Evolutionary conservation across 108 stramenopile genomes (phyloP).

Genomic region (Cyclotella distinguenda): DNA sequence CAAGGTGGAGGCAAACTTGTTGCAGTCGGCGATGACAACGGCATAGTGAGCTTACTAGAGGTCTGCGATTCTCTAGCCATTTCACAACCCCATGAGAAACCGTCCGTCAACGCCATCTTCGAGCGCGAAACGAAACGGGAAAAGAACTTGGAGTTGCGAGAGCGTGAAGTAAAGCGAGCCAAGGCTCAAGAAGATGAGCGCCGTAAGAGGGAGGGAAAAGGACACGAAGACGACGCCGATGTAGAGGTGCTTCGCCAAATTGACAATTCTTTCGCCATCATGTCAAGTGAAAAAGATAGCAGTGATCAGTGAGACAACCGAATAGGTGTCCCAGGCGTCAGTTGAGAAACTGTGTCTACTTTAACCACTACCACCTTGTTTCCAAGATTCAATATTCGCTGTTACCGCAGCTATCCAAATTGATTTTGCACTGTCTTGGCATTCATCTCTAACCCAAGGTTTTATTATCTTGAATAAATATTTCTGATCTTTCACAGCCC

Average conservation of each 20-base stretch:
- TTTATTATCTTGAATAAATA: constrained; percentile 71
- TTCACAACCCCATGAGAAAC: constrained; percentile 72
- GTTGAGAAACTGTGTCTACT: too few relatives aligned
- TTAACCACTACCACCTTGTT: neutral
- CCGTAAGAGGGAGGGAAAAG: constrained; percentile 36
- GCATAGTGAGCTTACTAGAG: constrained; percentile 83
- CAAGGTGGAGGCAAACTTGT: constrained; percentile 72
- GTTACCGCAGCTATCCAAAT: constrained; percentile 73
- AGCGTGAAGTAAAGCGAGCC: constrained; percentile 48
- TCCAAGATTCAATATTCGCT: constrained; percentile 47
- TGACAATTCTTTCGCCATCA: too few relatives aligned
- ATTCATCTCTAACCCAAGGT: constrained; percentile 59
- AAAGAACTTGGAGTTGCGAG: constrained; percentile 74
- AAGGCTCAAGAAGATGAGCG: constrained; percentile 46
- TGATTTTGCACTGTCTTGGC: constrained; percentile 52
- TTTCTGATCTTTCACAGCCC: constrained; percentile 74
- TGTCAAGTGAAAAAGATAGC: too few relatives aligned
- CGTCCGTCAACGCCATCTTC: constrained; percentile 69
- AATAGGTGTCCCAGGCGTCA: too few relatives aligned
- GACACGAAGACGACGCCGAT: constrained; percentile 13
- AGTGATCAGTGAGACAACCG: too few relatives aligned
- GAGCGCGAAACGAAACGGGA: constrained; percentile 86
- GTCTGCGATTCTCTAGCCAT: constrained; percentile 67
- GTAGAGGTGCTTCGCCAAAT: too few relatives aligned
- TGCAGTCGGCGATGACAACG: constrained; percentile 83